Evolutionary conservation across 2,329 filamentous ascomycete genomes (phyloP).

Genomic region (Curvularia lunata): DNA sequence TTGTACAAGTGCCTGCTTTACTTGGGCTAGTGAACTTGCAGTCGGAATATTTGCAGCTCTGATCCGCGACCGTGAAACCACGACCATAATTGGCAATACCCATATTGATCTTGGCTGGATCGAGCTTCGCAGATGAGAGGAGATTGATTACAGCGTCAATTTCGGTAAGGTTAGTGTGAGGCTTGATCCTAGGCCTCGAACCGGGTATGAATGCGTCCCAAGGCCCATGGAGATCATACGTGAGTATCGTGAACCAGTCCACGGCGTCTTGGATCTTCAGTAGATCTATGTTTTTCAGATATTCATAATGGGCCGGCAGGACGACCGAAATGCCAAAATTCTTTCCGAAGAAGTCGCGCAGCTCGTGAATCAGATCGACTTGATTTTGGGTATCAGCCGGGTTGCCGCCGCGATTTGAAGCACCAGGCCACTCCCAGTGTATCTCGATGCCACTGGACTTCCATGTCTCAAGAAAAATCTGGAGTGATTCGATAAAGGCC

Average conservation of each 20-base stretch:
- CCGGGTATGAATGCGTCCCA: conserved; percentile 16
- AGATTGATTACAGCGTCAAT: conserved; percentile 53
- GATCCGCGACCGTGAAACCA: conserved; percentile 34
- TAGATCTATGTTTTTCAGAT: conserved; percentile 35
- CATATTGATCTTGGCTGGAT: conserved; percentile 52
- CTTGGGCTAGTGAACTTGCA: conserved; percentile 30
- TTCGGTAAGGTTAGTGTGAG: conserved; percentile 58
- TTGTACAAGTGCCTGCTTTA: conserved; percentile 29
- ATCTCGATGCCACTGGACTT: conserved; percentile 55
- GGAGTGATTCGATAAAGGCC: conserved; percentile 49
- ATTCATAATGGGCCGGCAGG: conserved; percentile 35
- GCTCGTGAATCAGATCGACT: conserved; percentile 28
- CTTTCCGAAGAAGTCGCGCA: conserved; percentile 29
- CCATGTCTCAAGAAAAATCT: conserved; percentile 52
- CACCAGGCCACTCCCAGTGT: conserved; percentile 53
- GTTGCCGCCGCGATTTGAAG: background rate
- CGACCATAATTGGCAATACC: conserved; percentile 58
- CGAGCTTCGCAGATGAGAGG: conserved; percentile 55
- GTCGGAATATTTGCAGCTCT: conserved; percentile 26
- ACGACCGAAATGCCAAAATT: conserved; percentile 34
- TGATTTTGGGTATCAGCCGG: conserved; percentile 43
- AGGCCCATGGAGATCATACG: conserved; percentile 54
- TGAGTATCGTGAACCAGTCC: conserved; percentile 56
- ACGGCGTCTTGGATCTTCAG: conserved; percentile 35
- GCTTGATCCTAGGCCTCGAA: conserved; percentile 23